These are phyloP conservation scores for Fusarium sp. DNA, from an alignment of 2,329 filamentous ascomycete species.

Conservation along the genomic window DNA sequence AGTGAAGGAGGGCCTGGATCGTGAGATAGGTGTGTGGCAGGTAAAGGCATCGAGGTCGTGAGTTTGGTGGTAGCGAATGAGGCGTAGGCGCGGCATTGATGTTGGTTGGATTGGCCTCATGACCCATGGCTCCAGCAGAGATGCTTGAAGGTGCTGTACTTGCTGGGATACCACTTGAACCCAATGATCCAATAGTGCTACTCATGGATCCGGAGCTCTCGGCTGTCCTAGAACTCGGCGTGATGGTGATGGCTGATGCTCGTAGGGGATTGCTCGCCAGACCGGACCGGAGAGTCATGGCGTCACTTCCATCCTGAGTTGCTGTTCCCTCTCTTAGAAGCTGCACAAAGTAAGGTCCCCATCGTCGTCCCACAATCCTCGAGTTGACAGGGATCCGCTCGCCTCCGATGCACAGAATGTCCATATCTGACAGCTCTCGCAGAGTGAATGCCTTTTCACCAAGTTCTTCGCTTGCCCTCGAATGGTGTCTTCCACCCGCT, in stretches of 20 bases:
- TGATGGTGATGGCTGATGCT: constrained; percentile 89
- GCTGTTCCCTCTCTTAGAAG: constrained; percentile 84
- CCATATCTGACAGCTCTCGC: constrained; percentile 95
- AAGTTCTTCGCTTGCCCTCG: constrained; percentile 83
- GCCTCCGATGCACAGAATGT: constrained; percentile 90
- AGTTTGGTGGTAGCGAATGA: constrained; percentile 67
- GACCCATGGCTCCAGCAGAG: constrained; percentile 51
- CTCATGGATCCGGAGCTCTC: constrained; percentile 61
- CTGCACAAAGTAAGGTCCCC: constrained; percentile 97
- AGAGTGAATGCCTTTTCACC: constrained; percentile 83
- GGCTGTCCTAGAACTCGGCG: constrained; percentile 68
- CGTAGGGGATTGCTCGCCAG: constrained; percentile 69
- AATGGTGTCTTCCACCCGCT: constrained; percentile 81
- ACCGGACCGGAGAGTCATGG: constrained; percentile 77
- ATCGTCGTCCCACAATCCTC: constrained; percentile 84
- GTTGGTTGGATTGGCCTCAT: constrained; percentile 52
- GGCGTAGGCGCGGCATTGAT: constrained; percentile 70
- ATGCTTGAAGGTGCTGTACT: constrained; percentile 59
- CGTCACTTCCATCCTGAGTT: constrained; percentile 78
- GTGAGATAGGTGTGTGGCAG: constrained; percentile 93
- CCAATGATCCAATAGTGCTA: constrained; percentile 57
- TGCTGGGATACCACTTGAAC: constrained; percentile 52
- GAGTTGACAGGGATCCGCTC: constrained; percentile 96
- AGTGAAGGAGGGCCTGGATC: constrained; percentile 90
- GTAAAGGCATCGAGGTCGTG: constrained; percentile 87